Conservation (phyloP, 768 basidiomycete genomes). For the Tricholoma matsutake region DNA sequence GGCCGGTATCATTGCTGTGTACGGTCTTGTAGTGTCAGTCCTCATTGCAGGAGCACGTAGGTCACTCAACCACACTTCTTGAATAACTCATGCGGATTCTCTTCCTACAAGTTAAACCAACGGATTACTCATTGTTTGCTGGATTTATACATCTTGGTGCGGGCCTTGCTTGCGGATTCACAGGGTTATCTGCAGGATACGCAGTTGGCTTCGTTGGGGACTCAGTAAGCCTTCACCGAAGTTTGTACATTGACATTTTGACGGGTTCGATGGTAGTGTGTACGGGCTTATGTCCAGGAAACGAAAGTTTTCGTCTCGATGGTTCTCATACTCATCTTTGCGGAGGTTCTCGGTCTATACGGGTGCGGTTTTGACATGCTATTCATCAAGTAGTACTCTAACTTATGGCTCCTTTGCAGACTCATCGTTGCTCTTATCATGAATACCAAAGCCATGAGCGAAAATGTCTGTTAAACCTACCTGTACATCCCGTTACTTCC, state of each 20-base stretch:
- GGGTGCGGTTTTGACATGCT: constrained; percentile 46
- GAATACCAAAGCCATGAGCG: constrained; percentile 69
- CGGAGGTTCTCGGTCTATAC: constrained; percentile 87
- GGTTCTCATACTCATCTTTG: constrained; percentile 94
- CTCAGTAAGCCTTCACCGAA: constrained; percentile 54
- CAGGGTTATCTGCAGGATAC: constrained; percentile 90
- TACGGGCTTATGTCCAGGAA: constrained; percentile 8
- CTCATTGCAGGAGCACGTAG: constrained; percentile 70
- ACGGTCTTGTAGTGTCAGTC: constrained; percentile 93
- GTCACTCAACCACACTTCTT: constrained; percentile 17
- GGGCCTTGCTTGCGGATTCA: constrained; percentile 86
- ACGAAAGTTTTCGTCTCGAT: constrained; percentile 4
- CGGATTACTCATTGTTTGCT: constrained; percentile 53
- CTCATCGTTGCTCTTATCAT: constrained; percentile 89
- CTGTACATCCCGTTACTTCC: background rate
- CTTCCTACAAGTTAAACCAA: constrained; percentile 49
- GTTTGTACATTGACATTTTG: background rate
- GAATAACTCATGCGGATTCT: constrained; percentile 2
- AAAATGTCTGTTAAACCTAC: constrained; percentile 22
- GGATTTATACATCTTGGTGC: constrained; percentile 93
- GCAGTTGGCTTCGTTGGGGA: constrained; percentile 95
- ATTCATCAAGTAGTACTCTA: background rate
- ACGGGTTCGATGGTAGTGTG: constrained; percentile 13
- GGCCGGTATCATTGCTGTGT: constrained; percentile 98
- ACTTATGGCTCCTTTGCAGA: constrained; percentile 19